Percentiles rank a stretch among this genome's conserved stretches.
phyloP scores from a whole-genome alignment of 805 yeast species.

The Candida boleticola region DNA sequence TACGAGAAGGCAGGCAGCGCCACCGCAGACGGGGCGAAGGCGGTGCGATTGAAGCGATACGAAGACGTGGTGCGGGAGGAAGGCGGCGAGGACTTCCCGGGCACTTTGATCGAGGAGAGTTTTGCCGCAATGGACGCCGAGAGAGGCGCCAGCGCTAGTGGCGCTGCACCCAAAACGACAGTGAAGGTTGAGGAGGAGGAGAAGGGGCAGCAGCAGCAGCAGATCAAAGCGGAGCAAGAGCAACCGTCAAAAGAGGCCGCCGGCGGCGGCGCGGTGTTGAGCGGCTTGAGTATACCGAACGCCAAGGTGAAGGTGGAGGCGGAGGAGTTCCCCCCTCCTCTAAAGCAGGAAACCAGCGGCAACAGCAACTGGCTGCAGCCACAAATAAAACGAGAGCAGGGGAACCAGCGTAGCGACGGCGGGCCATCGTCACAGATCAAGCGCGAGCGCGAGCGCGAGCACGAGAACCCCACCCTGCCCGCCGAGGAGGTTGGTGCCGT shows the following conservation, averaged over 20 bases:
- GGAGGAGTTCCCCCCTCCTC: conserved; percentile 7
- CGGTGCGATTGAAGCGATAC: too few species aligned
- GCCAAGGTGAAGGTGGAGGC: conserved; percentile 8
- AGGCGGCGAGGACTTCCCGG: conserved; percentile 43
- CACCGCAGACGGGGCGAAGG: too few species aligned
- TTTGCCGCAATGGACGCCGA: conserved; percentile 1
- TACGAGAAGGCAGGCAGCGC: conserved; percentile 13
- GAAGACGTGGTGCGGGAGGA: conserved; percentile 23
- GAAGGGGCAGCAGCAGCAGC: too few species aligned
- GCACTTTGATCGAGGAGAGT: conserved; percentile 22
- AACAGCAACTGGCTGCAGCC: too few species aligned
- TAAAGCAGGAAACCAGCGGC: conserved; percentile 7
- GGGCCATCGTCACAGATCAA: neutral
- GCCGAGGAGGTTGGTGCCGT: conserved; percentile 37
- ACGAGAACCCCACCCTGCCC: neutral
- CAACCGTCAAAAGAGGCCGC: too few species aligned
- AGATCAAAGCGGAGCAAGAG: too few species aligned
- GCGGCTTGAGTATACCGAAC: conserved; percentile 16
- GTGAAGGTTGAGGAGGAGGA: too few species aligned
- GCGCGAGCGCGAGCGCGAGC: neutral
- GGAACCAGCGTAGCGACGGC: conserved; percentile 1
- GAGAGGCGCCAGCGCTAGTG: neutral
- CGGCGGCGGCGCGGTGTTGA: neutral
- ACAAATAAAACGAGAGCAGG: conserved; percentile 1
- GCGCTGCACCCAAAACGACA: neutral